Evolutionary conservation across 306 rosid genomes (phyloP).

Genomic region (Hippophae tibetana): DNA sequence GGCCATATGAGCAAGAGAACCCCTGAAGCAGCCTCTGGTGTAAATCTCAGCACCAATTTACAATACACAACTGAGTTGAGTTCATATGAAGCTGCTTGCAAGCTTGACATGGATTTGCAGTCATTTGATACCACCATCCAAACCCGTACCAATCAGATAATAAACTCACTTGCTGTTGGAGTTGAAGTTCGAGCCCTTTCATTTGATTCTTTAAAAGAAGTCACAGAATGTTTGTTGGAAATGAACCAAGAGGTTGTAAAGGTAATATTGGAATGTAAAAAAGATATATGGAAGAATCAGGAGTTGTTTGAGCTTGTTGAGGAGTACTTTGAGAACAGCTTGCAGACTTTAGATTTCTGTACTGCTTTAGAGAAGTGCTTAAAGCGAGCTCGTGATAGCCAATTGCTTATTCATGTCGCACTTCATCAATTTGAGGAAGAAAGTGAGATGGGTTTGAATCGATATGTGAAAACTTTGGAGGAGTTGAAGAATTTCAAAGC

Average conservation of each 20-base stretch:
- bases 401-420: slow-evolving; percentile 64
- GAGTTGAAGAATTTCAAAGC: slow-evolving; percentile 67
- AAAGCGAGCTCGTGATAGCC: slow-evolving; percentile 70
- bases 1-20: slow-evolving; percentile 64
- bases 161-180: slow-evolving; percentile 64
- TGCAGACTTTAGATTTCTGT: slow-evolving; percentile 81
- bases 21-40: slow-evolving; percentile 31
- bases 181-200: slow-evolving; percentile 86
- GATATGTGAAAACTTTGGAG: slow-evolving; percentile 39
- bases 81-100: slow-evolving; percentile 79
- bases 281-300: slow-evolving; percentile 84
- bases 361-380: slow-evolving; percentile 76
- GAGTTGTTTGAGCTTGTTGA: slow-evolving; percentile 83
- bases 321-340: slow-evolving; percentile 86
- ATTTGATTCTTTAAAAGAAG: slow-evolving; percentile 62
- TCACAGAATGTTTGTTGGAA: slow-evolving; percentile 76
- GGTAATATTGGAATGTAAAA: slow-evolving; percentile 83
- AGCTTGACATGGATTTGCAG: slow-evolving; percentile 57
- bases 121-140: slow-evolving; percentile 64
- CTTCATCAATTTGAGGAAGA: slow-evolving; percentile 80
- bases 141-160: slow-evolving; percentile 65
- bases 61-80: slow-evolving; percentile 57
- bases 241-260: slow-evolving; percentile 94
- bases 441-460: slow-evolving; percentile 25
- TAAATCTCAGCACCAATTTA: slow-evolving; percentile 27